A percentile compares a stretch with the other conserved stretches of the same genome.
phyloP scores from a whole-genome alignment of 495 filamentous ascomycete species.

The Penicillium tannophilum region DNA sequence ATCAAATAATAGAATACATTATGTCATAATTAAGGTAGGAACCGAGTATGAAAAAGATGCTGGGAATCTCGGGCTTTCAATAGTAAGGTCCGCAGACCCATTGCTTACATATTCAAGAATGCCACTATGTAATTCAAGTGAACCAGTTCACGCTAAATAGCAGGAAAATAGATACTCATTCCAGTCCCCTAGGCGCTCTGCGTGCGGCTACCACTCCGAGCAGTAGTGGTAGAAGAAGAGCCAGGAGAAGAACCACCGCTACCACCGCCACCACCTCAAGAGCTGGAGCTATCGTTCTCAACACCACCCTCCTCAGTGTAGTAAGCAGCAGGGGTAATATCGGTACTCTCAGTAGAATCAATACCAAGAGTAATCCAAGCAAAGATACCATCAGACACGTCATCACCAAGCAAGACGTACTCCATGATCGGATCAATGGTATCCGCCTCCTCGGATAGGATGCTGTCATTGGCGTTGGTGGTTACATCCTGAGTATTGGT shows the following conservation, averaged over 20 bases:
- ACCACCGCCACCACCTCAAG: constrained; percentile 26
- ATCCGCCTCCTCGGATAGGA: constrained; percentile 49
- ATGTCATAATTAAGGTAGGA: too few species aligned
- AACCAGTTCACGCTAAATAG: too few species aligned
- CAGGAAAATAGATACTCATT: not conserved
- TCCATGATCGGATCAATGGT: constrained; percentile 59
- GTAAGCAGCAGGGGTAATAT: constrained; percentile 35
- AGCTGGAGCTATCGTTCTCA: constrained; percentile 30
- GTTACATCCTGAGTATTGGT: constrained; percentile 54
- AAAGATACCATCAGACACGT: constrained; percentile 37
- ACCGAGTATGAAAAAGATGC: too few species aligned
- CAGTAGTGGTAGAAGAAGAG: constrained; percentile 7
- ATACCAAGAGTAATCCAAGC: constrained; percentile 41
- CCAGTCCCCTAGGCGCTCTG: not conserved
- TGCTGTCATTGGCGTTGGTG: constrained; percentile 54
- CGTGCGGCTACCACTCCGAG: not conserved
- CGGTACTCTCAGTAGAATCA: constrained; percentile 27
- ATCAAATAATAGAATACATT: too few species aligned
- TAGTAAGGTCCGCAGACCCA: too few species aligned
- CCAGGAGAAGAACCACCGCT: constrained; percentile 18
- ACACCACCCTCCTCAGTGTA: constrained; percentile 39
- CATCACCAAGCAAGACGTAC: constrained; percentile 43
- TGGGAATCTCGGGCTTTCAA: too few species aligned
- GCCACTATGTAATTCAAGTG: too few species aligned
- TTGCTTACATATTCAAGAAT: too few species aligned